phyloP scores from a whole-genome alignment of 192 early-diverging fungal species.

The Coemansia sp. region DNA sequence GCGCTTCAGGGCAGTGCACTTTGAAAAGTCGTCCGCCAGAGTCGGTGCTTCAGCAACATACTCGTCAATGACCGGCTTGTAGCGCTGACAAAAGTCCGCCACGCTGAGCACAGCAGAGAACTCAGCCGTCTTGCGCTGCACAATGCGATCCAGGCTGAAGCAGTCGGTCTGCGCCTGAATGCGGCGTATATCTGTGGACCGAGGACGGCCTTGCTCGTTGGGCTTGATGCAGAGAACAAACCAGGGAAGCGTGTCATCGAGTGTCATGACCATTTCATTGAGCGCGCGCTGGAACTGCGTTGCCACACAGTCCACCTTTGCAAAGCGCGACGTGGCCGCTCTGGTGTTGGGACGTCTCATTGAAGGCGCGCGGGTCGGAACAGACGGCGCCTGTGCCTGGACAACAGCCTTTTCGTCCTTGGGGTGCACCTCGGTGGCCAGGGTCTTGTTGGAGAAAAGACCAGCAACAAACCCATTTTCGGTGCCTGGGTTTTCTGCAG shows the following conservation, averaged over 20 bases:
- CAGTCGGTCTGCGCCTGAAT: slow-evolving; percentile 45
- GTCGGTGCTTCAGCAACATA: slow-evolving; percentile 32
- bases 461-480: slow-evolving; percentile 74
- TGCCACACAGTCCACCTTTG: slow-evolving; percentile 62
- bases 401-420: slow-evolving; percentile 74
- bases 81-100: slow-evolving; percentile 53
- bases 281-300: slow-evolving; percentile 71
- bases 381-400: slow-evolving; percentile 70
- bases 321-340: slow-evolving; percentile 55
- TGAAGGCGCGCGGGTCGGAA: slow-evolving; percentile 68
- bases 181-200: slow-evolving; percentile 38
- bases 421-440: slow-evolving; percentile 81
- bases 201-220: slow-evolving; percentile 42
- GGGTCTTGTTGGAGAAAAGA: slow-evolving; percentile 73
- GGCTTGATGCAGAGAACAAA: slow-evolving; percentile 71
- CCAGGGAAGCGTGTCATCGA: slow-evolving; percentile 79
- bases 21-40: slow-evolving; percentile 22
- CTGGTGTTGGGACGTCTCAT: slow-evolving; percentile 64
- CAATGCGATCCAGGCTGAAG: slow-evolving; percentile 32
- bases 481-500: slow-evolving; percentile 57
- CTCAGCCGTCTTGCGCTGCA: slow-evolving; percentile 46
- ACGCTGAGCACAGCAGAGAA: slow-evolving; percentile 45
- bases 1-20: slow-evolving; percentile 39
- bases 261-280: slow-evolving; percentile 65
- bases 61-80: slow-evolving; percentile 44